Evolutionary conservation across 2,329 filamentous ascomycete species (phyloP).

Genomic region (Akanthomyces lecanii): DNA sequence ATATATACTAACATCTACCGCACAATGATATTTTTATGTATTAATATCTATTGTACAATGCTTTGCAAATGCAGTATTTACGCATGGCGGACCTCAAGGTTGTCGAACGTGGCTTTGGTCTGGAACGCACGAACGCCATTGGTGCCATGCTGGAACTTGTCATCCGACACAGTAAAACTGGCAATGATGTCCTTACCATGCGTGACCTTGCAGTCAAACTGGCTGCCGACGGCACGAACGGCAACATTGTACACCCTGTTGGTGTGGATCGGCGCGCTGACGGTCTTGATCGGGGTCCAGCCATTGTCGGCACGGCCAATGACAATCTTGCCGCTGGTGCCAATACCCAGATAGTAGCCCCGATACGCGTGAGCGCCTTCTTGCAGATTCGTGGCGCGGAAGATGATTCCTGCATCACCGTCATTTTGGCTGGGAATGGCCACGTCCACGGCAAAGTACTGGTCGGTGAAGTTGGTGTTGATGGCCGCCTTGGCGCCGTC

Average conservation of each 20-base stretch:
- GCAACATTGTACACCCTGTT: slow-evolving; percentile 10
- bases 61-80: background rate
- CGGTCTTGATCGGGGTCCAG: slow-evolving; percentile 1
- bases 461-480: slow-evolving; percentile 35
- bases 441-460: slow-evolving; percentile 30
- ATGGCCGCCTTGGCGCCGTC: slow-evolving; percentile 27
- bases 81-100: slow-evolving; percentile 6
- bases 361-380: slow-evolving; percentile 17
- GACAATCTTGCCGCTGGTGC: slow-evolving; percentile 24
- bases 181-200: slow-evolving; percentile 3
- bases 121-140: slow-evolving; percentile 14
- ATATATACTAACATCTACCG: too few species aligned
- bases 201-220: slow-evolving; percentile 9
- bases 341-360: slow-evolving; percentile 30
- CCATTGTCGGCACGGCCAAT: slow-evolving; percentile 22
- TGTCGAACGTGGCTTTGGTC: slow-evolving; percentile 17
- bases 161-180: slow-evolving; percentile 13
- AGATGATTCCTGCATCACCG: slow-evolving; percentile 33
- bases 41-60: background rate
- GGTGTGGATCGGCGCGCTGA: slow-evolving; percentile 4
- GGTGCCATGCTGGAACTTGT: slow-evolving; percentile 6
- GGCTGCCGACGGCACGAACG: background rate
- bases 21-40: too few species aligned
- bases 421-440: slow-evolving; percentile 13
- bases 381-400: slow-evolving; percentile 27